A percentile compares a stretch with the other conserved stretches of the same genome.
phyloP scores from a whole-genome alignment of 768 basidiomycete genomes.

The Pisolithus tinctorius region DNA sequence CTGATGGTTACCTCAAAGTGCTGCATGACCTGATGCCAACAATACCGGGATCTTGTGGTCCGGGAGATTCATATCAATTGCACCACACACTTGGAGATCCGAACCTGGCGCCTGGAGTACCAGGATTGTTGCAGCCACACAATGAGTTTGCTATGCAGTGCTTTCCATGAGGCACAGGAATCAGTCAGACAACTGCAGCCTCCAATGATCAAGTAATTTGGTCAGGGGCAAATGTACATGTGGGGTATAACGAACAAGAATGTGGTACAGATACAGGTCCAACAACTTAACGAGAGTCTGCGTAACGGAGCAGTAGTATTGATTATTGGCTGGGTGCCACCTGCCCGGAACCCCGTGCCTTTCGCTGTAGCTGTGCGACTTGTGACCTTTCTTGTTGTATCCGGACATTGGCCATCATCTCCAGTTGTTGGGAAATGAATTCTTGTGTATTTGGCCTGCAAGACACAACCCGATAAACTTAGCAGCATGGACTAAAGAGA shows the following conservation, averaged over 20 bases:
- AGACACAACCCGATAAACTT: neutral
- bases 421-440: constrained; percentile 82
- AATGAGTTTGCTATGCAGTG: no score
- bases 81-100: no score
- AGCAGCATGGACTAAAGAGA: neutral
- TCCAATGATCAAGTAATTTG: no score
- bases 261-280: neutral
- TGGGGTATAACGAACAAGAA: neutral
- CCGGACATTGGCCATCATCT: constrained; percentile 76
- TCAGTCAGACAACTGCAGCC: no score
- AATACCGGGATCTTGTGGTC: no score
- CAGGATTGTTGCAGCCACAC: no score
- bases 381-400: constrained; percentile 75
- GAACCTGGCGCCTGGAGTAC: no score
- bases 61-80: no score
- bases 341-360: constrained; percentile 47
- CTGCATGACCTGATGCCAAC: no score
- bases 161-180: no score
- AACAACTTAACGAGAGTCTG: neutral
- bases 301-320: neutral
- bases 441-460: constrained; percentile 71
- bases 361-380: constrained; percentile 52
- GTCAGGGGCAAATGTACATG: no score
- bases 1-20: no score
- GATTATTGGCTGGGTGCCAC: constrained; percentile 20